Evolutionary conservation across 352 stramenopile genomes (phyloP), one percentile per base, ranked within the genome.

Genomic region (Albugo candida): DNA sequence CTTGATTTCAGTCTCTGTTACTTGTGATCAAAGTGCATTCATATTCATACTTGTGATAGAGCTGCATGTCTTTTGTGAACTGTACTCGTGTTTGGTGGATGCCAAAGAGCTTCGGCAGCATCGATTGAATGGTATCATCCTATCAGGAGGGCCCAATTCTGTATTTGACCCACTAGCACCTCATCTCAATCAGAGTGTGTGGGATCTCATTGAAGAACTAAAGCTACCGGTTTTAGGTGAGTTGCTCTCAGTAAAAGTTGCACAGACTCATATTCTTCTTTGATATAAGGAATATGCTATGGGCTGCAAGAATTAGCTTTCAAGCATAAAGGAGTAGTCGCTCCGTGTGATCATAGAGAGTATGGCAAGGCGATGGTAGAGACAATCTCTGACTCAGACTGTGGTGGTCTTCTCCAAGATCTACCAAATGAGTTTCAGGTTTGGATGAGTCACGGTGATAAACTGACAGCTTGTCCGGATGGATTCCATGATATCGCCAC

Each of bases 401-500:
- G 64, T 49, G 68, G 61, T 40, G 65, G 65, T 1, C 69, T 99
- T 13, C 91, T 98, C 53, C 61, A 91, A 14, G 92, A 82, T 12
- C 75, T 92, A 24, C 70, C 95, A 17, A 81, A 92, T 19, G 74
- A 95, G 49, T 96, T 97, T 64, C 86, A 97, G 66, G 89, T 99
- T 70, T 99, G 95, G 95, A 99, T 99, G 96, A 97, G 84, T 62
- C 96, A 99, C 68, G 95, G 94, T 27, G 96, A 99, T 71, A 98
- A 98, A 68, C 70, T 99, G 36, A 92, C 83, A 51, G 64, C 72
- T 35, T 78, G 95, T 21, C 95, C 96, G 2, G 70, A 94, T 35
- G 95, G 93, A 51, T 95, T 95, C 61, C 67, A 87, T 24, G 72
- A 93, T 59, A 76, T 96, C 34, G 78, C 74, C 19, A 76, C 60